phyloP scores from a whole-genome alignment of 352 stramenopile genomes.

The Pythium phragmitis region DNA sequence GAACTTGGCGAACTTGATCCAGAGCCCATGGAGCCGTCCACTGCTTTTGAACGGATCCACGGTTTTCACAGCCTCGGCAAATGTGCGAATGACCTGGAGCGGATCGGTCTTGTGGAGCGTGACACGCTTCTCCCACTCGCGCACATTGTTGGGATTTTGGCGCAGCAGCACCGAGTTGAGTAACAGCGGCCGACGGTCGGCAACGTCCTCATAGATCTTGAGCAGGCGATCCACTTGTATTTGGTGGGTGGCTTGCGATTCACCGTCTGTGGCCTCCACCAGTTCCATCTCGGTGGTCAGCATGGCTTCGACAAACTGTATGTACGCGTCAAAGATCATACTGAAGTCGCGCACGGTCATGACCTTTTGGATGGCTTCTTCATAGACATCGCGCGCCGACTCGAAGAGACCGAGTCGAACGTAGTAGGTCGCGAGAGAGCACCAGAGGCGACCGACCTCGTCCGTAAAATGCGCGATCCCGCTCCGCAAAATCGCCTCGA shows the following conservation, averaged over 20 bases:
- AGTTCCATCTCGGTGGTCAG: slow-evolving; percentile 96
- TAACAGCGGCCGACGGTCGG: slow-evolving; percentile 93
- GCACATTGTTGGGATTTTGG: slow-evolving; percentile 98
- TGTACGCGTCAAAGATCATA: slow-evolving; percentile 98
- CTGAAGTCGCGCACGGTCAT: slow-evolving; percentile 96
- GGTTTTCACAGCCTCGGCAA: slow-evolving; percentile 91
- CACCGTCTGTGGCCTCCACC: slow-evolving; percentile 37
- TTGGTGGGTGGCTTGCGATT: slow-evolving; percentile 45
- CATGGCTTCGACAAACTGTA: slow-evolving; percentile 98
- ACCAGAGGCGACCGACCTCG: slow-evolving; percentile 98
- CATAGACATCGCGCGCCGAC: slow-evolving; percentile 95
- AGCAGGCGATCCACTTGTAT: slow-evolving; percentile 70
- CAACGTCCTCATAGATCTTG: slow-evolving; percentile 92
- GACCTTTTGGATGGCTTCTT: slow-evolving; percentile 82
- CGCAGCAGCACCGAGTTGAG: slow-evolving; percentile 95
- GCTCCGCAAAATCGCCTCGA: slow-evolving; percentile 95
- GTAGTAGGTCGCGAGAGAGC: slow-evolving; percentile 97
- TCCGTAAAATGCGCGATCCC: slow-evolving; percentile 93
- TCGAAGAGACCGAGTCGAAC: slow-evolving; percentile 97
- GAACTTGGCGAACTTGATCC: slow-evolving; percentile 93
- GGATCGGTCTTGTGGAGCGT: slow-evolving; percentile 72
- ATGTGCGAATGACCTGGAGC: slow-evolving; percentile 78
- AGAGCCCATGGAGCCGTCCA: slow-evolving; percentile 91
- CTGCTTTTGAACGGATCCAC: slow-evolving; percentile 83
- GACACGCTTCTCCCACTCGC: slow-evolving; percentile 97